A percentile compares a stretch with the other conserved stretches of the same genome.
These are phyloP conservation scores for Coniella vitis DNA, from an alignment of 2,329 filamentous ascomycete species.

Conservation along the genomic window DNA sequence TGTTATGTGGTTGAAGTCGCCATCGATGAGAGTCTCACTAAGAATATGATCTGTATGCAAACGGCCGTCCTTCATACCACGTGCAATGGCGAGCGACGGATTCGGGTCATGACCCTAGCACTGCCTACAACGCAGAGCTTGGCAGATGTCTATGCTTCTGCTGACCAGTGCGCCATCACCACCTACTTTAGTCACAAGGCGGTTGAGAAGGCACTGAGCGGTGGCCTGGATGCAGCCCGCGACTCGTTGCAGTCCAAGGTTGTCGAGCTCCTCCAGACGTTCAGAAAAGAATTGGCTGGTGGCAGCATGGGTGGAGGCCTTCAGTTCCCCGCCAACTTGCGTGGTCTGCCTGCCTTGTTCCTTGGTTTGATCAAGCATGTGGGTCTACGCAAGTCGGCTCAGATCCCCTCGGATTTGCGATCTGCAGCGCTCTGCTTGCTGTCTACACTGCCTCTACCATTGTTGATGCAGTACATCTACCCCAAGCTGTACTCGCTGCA, in stretches of 20 bases:
- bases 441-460: constrained; percentile 85
- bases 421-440: constrained; percentile 88
- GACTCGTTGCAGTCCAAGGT: constrained; percentile 89
- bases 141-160: constrained; percentile 87
- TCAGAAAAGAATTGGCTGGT: constrained; percentile 92
- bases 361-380: constrained; percentile 94
- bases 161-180: constrained; percentile 88
- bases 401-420: constrained; percentile 88
- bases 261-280: constrained; percentile 86
- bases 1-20: constrained; percentile 97
- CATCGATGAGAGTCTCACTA: constrained; percentile 89
- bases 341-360: constrained; percentile 83
- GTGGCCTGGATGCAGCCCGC: constrained; percentile 80
- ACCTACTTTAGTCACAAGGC: constrained; percentile 97
- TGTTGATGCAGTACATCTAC: constrained; percentile 91
- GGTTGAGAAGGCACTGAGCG: constrained; percentile 80
- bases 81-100: constrained; percentile 92
- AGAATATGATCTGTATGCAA: constrained; percentile 88
- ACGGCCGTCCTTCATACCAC: constrained; percentile 94
- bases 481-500: constrained; percentile 79
- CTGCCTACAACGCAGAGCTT: constrained; percentile 88
- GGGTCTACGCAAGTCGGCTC: constrained; percentile 82
- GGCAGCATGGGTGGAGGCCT: constrained; percentile 93
- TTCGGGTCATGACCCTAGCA: constrained; percentile 87
- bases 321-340: constrained; percentile 88